Base-by-base conservation (phyloP, 164 flowering plant species). In the Vitis riparia region DNA sequence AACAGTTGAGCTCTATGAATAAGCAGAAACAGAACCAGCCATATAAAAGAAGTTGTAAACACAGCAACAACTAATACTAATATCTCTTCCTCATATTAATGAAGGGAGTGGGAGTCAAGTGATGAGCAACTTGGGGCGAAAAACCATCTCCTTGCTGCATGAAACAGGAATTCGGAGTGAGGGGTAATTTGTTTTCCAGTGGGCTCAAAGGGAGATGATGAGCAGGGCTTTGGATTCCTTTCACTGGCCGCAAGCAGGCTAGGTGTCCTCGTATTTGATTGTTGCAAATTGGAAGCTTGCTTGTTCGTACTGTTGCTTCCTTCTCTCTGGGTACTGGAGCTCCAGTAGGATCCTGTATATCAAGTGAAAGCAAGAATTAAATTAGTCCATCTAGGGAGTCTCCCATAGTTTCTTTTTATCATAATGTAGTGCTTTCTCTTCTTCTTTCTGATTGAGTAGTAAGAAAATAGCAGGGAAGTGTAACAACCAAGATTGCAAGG, bases 281-380 rank as follows among this genome's bases (percentile, higher is more conserved):
- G 78, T 83, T 82, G 83, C 85, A 85, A 48, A 80, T 60, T 9
- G 91, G 93, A 8, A 87, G 86, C 69, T 79, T 81, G 73, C 78
- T 77, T 5, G 82, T 84, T 55, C 53, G 83, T 15, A 79, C 61
- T 7, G 82, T 71, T 19, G 77, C 78, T 80, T 91, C 93, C 66
- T 86, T 86, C 67, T 88, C 95, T 63, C 67, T 88, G 5, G 76
- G 63, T 2, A 90, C 82, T 23, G 87, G 85, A 51, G 88, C 88
- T 62, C 92, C 92, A 51, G 84, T 83, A 1, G 89, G 89, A 68
- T 89, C 93, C 96, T 89, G 83, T 63, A 71, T 1, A 61, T 23
- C 50, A 32, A 4, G 7, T 32, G 6, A 32, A 32, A 32, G 44
- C 44, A 32, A 32, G 44, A 32, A 32, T 32, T 32, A 32, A 32